Evolutionary conservation across 495 filamentous ascomycete species (phyloP), one percentile per base, ranked within the genome.

Genomic region (Arthonia radiata): DNA sequence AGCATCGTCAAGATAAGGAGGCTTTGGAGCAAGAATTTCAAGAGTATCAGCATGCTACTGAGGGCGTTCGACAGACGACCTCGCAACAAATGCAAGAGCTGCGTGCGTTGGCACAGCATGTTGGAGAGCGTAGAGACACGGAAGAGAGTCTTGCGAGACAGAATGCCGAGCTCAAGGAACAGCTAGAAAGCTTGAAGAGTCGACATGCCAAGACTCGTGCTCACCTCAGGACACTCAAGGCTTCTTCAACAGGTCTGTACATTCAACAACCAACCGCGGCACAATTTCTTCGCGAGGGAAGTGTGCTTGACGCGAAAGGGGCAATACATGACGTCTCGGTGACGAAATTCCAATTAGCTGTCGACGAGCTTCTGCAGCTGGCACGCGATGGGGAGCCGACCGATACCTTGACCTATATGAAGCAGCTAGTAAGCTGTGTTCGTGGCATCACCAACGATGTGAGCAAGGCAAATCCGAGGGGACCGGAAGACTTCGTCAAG

Each of bases 291-390:
- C 27, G 54, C 66, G 19, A 66, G 66, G 27, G 72, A 83, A 28
- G 65, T 65, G 30, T 71, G 67, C 8, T 65, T 91, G 35, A 57
- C 70, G 13, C 63, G 6, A 58, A 73, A 26, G 86, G 86, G 2
- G 42, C 83, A 14, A 66, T 97, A 25, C 77, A 72, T 47, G 82
- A 92, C 47, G 64, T 92, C 13, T 72, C 92, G 49, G 65, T 97
- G 25, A 92, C 86, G 18, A 78, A 77, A 35, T 94, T 90, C 57
- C 86, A 97, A 44, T 72, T 93, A 35, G 66, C 81, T 10, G 74
- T 97, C 31, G 86, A 94, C 41, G 86, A 93, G 39, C 62, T 94
- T 4, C 55, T 97, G n/a, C 68, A 67, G 18, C 56, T 56, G 23
- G 78, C 77, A 3, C 67, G 83, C 10, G 57, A 51, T 15, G 64